Evolutionary conservation across 2,329 filamentous ascomycete species (phyloP), one percentile per base, ranked within the genome.

Genomic region (Colletotrichum kahawae): DNA sequence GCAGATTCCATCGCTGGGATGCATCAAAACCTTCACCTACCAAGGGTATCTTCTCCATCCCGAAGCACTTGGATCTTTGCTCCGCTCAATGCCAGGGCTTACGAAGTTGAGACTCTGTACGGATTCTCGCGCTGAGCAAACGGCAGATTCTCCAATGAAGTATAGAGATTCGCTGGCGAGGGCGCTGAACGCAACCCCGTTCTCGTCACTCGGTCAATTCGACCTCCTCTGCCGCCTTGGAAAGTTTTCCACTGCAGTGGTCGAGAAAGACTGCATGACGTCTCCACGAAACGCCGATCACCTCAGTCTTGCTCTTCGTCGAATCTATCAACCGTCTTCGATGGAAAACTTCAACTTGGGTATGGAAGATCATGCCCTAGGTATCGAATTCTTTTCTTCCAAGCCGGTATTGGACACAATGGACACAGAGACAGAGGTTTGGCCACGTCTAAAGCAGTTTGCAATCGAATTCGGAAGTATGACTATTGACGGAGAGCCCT

Each of bases 381-480:
- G 18, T n/a, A 48, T 48, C 38, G 38, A n/a, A 48, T 48, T 48
- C 38, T 48, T 48, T 9, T n/a, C 9, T 48, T 0, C 18, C 18
- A 5, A 48, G 38, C 38, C 18, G 38, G 38, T n/a, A 0, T n/a
- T 48, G 18, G 9, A 18, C 38, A 0, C 18, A 0, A 48, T 48
- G 18, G 9, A 18, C 38, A 0, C 18, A 9, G 38, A 48, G n/a
- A 48, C 18, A 48, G 38, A 48, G 18, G 12, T n/a, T 48, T 48
- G 38, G 38, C 38, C 38, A n/a, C 18, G 38, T n/a, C 0, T 48
- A 0, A 48, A 0, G 3, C 12, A 18, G 38, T 48, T 12, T 0
- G n/a, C 38, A 0, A 48, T 48, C 38, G n/a, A 18, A n/a, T 48
- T 48, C 6, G 18, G 38, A 48, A 48, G 38, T 18, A 21, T 48